Base-by-base conservation (phyloP, 352 stramenopile genomes). In the Globisporangium abappressorium region DNA sequence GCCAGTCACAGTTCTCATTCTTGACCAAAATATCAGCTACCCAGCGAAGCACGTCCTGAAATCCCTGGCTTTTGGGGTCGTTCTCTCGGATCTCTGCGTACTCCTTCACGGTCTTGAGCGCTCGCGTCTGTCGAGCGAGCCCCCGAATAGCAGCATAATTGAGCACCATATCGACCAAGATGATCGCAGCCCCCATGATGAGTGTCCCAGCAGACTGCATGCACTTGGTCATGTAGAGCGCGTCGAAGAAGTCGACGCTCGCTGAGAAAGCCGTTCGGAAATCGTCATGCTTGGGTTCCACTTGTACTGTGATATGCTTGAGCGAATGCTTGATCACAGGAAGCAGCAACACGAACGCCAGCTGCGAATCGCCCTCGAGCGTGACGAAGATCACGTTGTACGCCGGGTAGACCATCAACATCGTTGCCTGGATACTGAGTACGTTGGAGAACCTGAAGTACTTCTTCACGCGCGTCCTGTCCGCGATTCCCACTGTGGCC, bases 151-250 rank as follows among this genome's bases (percentile, higher is more conserved):
- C 26, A 3, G 28, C 8, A 30, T 30, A 46, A 28, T 66, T 70
- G n/a, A 62, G 58, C 4, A 18, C 18, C 11, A 57, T 28, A 20
- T 66, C 58, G 34, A 66, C 24, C 0, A 11, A 20, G 26, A 70
- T 56, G 59, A 70, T 57, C 2, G 18, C 49, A 51, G 53, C 62
- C 65, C 36, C 79, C 59, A 43, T 75, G 59, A 11, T 70, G 47
- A 70, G 47, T 7, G 47, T 57, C 8, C 46, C 55, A 34, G 43
- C 57, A 7, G 57, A 62, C 47, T 82, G 72, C 18, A 69, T 70
- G 22, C 75, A 76, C 26, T 76, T 66, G 49, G 57, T 66, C 65
- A 66, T 65, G 28, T 66, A 66, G 14, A 70, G 34, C 11, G 65
- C 65, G 34, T 70, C 59, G 4, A 70, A 66, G 47, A 66, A 43